These are phyloP conservation scores for Clarireedia sp. DNA, from an alignment of 2,329 filamentous ascomycete genomes.

Conservation along the genomic window DNA sequence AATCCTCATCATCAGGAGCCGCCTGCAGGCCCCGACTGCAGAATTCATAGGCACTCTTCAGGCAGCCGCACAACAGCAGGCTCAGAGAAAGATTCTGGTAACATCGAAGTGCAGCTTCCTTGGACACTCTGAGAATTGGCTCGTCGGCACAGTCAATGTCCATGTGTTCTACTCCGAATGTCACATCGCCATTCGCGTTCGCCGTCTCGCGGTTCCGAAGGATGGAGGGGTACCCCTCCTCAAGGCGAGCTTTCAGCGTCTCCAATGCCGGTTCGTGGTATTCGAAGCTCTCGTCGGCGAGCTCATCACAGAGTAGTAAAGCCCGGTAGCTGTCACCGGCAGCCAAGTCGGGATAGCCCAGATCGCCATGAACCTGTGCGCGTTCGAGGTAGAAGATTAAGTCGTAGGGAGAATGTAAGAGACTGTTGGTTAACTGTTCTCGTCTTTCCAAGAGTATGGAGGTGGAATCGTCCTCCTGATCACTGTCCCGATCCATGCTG, in stretches of 20 bases:
- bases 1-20: constrained; percentile 46
- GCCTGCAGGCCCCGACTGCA: constrained; percentile 51
- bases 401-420: constrained; percentile 49
- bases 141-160: constrained; percentile 29
- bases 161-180: constrained; percentile 14
- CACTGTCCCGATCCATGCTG: constrained; percentile 16
- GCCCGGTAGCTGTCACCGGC: constrained; percentile 86
- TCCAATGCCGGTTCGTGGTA: constrained; percentile 64
- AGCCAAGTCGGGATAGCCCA: constrained; percentile 85
- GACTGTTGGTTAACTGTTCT: constrained; percentile 46
- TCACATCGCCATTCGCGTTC: constrained; percentile 10
- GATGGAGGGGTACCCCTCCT: constrained; percentile 32
- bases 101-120: constrained; percentile 45
- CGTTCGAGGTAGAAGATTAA: constrained; percentile 59
- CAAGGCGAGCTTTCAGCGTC: constrained; percentile 16
- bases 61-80: constrained; percentile 57
- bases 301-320: constrained; percentile 77
- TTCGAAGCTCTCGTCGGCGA: constrained; percentile 70
- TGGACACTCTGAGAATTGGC: constrained; percentile 36
- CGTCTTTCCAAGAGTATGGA: constrained; percentile 43
- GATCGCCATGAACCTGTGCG: constrained; percentile 59
- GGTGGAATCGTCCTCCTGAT: constrained; percentile 21
- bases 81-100: constrained; percentile 51
- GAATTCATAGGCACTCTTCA: constrained; percentile 60
- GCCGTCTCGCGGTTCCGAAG: constrained; percentile 28